Conservation (phyloP, 1,284 basidiomycete species). For the Malassezia equina region DNA sequence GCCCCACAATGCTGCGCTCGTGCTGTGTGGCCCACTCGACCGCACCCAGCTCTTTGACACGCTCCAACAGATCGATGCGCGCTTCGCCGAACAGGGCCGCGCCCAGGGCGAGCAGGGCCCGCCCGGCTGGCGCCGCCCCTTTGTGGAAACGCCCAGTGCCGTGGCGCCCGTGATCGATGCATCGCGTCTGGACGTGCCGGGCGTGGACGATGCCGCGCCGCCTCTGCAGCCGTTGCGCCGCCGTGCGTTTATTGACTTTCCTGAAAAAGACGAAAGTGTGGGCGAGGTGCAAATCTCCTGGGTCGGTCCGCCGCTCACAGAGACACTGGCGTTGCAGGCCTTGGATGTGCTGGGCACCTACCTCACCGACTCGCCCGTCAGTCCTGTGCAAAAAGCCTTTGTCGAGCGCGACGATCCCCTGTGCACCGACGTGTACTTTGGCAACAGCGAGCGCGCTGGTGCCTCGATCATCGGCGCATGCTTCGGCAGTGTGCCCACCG, state of each 20-base stretch:
- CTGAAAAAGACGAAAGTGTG: constrained; percentile 90
- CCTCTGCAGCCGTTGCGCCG: constrained; percentile 29
- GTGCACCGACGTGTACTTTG: constrained; percentile 73
- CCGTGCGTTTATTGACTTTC: constrained; percentile 72
- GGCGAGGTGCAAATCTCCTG: constrained; percentile 76
- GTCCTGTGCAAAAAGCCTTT: constrained; percentile 84
- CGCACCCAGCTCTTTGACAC: constrained; percentile 55
- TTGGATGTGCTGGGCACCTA: constrained; percentile 72
- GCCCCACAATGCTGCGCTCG: constrained; percentile 80
- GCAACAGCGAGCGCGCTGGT: constrained; percentile 60
- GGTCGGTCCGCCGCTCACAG: constrained; percentile 65
- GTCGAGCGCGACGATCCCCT: constrained; percentile 83
- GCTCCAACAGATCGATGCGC: constrained; percentile 51
- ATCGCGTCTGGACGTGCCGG: constrained; percentile 20
- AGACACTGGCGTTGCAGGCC: constrained; percentile 70
- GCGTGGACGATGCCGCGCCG: constrained; percentile 34
- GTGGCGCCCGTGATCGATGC: constrained; percentile 53
- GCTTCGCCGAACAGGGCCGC: constrained; percentile 25
- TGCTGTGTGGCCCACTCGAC: constrained; percentile 68
- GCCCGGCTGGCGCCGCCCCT: constrained; percentile 80
- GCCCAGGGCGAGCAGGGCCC: constrained; percentile 62
- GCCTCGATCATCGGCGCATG: constrained; percentile 66
- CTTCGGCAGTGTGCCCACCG: constrained; percentile 72
- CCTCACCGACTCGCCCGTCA: constrained; percentile 69
- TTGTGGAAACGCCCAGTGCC: constrained; percentile 74